Evolutionary conservation across 2,329 filamentous ascomycete genomes (phyloP).

Genomic region (Albophoma yamanashiensis): DNA sequence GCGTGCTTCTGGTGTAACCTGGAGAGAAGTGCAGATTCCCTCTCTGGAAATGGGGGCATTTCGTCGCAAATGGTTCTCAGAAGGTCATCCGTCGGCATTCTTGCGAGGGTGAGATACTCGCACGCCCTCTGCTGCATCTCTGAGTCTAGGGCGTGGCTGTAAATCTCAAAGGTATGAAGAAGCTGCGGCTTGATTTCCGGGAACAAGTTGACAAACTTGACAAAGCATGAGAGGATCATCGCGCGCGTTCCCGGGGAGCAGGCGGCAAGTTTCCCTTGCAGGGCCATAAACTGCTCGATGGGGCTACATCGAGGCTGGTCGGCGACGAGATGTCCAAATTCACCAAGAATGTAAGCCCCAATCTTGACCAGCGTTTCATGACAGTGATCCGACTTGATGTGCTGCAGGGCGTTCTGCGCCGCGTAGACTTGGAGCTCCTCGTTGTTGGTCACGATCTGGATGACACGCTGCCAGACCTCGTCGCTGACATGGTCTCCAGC

Average conservation of each 20-base stretch:
- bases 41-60: conserved; percentile 96
- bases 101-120: conserved; percentile 83
- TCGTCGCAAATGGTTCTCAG: conserved; percentile 92
- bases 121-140: conserved; percentile 94
- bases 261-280: conserved; percentile 80
- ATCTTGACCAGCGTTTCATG: conserved; percentile 98
- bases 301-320: conserved; percentile 88
- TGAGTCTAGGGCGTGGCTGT: conserved; percentile 89
- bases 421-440: conserved; percentile 96
- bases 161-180: conserved; percentile 78
- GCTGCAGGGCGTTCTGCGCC: conserved; percentile 83
- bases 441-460: conserved; percentile 98
- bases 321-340: conserved; percentile 93
- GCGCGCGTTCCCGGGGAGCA: conserved; percentile 84
- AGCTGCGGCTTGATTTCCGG: conserved; percentile 97
- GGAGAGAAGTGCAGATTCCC: conserved; percentile 83
- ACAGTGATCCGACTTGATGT: conserved; percentile 85
- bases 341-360: conserved; percentile 87
- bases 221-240: conserved; percentile 88
- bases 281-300: conserved; percentile 90
- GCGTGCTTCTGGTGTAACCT: conserved; percentile 90
- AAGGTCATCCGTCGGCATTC: conserved; percentile 78
- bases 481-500: conserved; percentile 98
- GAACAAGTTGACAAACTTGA: conserved; percentile 98
- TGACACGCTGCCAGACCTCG: conserved; percentile 97